These are phyloP conservation scores for Apiospora marii DNA, from an alignment of 2,329 filamentous ascomycete species.

Conservation along the genomic window DNA sequence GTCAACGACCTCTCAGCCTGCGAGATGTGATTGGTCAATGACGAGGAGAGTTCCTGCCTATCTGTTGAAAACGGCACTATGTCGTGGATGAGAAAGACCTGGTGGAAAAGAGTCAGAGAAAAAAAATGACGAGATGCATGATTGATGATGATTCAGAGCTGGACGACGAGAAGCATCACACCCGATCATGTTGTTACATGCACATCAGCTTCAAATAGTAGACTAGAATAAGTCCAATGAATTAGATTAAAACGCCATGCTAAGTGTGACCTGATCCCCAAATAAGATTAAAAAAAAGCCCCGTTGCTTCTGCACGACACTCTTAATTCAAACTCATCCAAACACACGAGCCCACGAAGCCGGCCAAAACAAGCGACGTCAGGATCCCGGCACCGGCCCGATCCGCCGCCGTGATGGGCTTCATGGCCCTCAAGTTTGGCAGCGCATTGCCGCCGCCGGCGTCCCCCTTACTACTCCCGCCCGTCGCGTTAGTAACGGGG, in stretches of 20 bases:
- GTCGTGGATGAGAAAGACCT: no score
- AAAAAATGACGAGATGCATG: no score
- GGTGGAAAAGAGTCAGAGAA: no score
- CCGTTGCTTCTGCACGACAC: not conserved
- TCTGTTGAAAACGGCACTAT: no score
- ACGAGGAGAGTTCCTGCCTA: no score
- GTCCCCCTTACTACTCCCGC: slow-evolving; percentile 25
- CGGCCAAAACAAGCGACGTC: slow-evolving; percentile 10
- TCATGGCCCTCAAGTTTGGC: not conserved
- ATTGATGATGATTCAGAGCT: no score
- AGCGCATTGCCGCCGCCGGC: slow-evolving; percentile 15
- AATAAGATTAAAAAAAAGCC: not conserved
- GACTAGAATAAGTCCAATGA: not conserved
- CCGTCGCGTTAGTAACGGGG: slow-evolving; percentile 26
- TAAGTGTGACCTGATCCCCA: not conserved
- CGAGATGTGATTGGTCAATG: no score
- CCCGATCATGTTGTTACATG: no score
- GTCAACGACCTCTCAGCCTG: no score
- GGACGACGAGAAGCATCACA: no score
- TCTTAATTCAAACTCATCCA: slow-evolving; percentile 26
- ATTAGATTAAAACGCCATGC: not conserved
- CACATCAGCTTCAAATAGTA: not conserved
- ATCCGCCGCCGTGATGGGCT: slow-evolving; percentile 8
- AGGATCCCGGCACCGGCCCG: slow-evolving; percentile 21
- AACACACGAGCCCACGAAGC: not conserved